Percentiles rank a stretch among this genome's conserved stretches.
Evolutionary conservation across 495 filamentous ascomycete genomes (phyloP).

Genomic region (Ramalina intermedia): DNA sequence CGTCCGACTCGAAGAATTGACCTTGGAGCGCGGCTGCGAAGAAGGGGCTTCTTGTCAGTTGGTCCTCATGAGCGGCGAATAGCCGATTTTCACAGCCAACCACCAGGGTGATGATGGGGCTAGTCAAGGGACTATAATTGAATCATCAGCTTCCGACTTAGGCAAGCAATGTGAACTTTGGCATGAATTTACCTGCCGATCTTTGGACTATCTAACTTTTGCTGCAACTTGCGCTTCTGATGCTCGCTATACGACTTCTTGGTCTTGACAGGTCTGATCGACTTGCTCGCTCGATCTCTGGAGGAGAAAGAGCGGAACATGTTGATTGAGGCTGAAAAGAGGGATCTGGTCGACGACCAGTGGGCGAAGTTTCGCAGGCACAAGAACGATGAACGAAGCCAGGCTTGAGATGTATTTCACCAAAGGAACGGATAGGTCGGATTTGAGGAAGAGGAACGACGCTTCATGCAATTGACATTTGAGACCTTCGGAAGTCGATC

Average conservation of each 20-base stretch:
- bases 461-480: conserved; percentile 19
- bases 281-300: conserved; percentile 65
- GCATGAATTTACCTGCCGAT: conserved; percentile 29
- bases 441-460: conserved; percentile 8
- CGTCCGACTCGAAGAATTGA: conserved; percentile 39
- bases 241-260: conserved; percentile 62
- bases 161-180: conserved; percentile 23
- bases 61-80: conserved; percentile 58
- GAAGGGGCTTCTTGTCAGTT: conserved; percentile 44
- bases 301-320: conserved; percentile 79
- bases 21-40: conserved; percentile 40
- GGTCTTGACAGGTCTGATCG: conserved; percentile 50
- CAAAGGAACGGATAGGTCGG: conserved; percentile 16
- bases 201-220: conserved; percentile 40
- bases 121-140: conserved; percentile 42
- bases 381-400: conserved; percentile 21
- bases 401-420: conserved; percentile 17
- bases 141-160: conserved; percentile 16
- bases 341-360: conserved; percentile 6
- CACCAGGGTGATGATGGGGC: conserved; percentile 70
- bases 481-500: conserved; percentile 17
- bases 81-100: conserved; percentile 69
- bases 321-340: conserved; percentile 25
- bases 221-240: conserved; percentile 62
- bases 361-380: background rate